phyloP scores from a whole-genome alignment of 1,284 basidiomycete species.

The Boletus austroedulis region DNA sequence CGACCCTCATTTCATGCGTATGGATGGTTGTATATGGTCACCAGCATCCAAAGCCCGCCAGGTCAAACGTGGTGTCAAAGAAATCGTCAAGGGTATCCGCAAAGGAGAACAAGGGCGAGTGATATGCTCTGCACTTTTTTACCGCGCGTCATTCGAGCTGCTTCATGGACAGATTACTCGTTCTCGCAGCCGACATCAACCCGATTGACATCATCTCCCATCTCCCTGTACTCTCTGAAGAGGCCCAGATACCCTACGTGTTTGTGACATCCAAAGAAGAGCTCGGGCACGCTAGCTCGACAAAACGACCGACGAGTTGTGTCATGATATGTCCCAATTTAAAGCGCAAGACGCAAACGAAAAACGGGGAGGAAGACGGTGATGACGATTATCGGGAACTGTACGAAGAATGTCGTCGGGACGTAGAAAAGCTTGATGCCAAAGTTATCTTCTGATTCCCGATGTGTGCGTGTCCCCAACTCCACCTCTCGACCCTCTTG shows the following conservation, averaged over 20 bases:
- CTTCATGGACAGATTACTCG: constrained; percentile 62
- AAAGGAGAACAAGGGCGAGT: constrained; percentile 93
- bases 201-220: constrained; percentile 99
- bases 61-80: constrained; percentile 94
- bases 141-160: constrained; percentile 4
- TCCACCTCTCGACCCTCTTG: too few relatives aligned
- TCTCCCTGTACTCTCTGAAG: constrained; percentile 92
- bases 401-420: constrained; percentile 81
- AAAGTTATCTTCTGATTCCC: constrained; percentile 59
- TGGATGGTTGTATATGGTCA: constrained; percentile 8
- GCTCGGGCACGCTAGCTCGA: constrained; percentile 91
- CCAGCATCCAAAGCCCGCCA: constrained; percentile 87
- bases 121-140: not conserved
- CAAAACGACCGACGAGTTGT: constrained; percentile 97
- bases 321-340: constrained; percentile 88
- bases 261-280: constrained; percentile 90
- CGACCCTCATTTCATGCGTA: constrained; percentile 17
- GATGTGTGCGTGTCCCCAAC: too few relatives aligned
- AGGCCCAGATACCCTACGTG: constrained; percentile 91
- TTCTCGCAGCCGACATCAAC: constrained; percentile 96
- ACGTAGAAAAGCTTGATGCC: constrained; percentile 80
- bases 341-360: constrained; percentile 68
- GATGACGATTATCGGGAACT: constrained; percentile 81
- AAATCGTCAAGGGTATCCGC: constrained; percentile 92
- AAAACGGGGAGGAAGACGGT: constrained; percentile 57